Evolutionary conservation across 441 rosid genomes (phyloP), one percentile per base, ranked within the genome.

Genomic region (Pelargonium myrrhifolium): DNA sequence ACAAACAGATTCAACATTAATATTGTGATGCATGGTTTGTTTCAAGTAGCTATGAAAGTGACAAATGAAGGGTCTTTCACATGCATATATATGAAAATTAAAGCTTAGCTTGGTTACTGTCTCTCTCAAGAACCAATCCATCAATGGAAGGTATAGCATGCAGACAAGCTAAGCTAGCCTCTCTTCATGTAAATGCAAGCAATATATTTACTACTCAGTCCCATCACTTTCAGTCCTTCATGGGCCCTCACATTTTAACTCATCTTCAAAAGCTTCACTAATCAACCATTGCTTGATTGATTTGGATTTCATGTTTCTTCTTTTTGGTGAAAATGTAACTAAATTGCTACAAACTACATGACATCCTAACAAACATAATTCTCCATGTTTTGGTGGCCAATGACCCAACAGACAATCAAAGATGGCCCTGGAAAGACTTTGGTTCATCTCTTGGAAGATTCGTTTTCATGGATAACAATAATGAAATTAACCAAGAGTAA

Each of bases 361-460:
- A 43, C 49, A 14, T 51, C 18, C 58, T 17, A 51, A 51, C 58
- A 17, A 20, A 51, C 58, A 17, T 20, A 51, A 17, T 3, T 51
- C 7, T 4, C 17, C 9, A 20, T 4, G 58, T 51, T 2, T 51
- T 51, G 21, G 3, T 15, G 21, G 58, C 17, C 58, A 4, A n/a
- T 51, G 18, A 51, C 58, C 58, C 18, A 51, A 51, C 58, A 51
- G 58, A 51, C 58, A 51, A 51, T 51, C 58, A 51, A 51, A 51
- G 17, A 7, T 51, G 58, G 58, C 21, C 58, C 18, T 43, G 49
- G 6, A 18, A 51, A 43, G 49, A 43, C 14, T 9, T 0, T 9
- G 49, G 31, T 28, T 28, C 31, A 28, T 28, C 3, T 28, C 31
- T 28, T 28, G 3, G 31, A 28, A 28, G 31, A 28, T 28, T 28